These are phyloP conservation scores for Rhizopus microsporus DNA, from an alignment of 371 early-diverging fungal genomes.

Conservation along the genomic window DNA sequence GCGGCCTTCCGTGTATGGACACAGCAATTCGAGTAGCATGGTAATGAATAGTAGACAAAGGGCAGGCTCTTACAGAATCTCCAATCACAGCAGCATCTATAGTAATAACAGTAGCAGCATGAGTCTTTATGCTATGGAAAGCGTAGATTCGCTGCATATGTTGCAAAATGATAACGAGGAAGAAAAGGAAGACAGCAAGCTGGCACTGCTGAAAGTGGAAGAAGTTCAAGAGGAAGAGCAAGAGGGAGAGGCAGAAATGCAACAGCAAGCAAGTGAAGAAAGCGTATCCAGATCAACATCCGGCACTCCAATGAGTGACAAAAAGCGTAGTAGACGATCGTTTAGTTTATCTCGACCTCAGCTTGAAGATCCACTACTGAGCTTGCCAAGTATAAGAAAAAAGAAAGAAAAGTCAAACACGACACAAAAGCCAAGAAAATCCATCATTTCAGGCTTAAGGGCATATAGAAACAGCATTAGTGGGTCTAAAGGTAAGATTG, in stretches of 20 bases:
- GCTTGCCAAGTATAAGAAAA: conserved; percentile 15
- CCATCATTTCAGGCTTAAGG: not conserved
- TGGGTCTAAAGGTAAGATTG: not conserved
- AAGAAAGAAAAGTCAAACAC: conserved; percentile 13
- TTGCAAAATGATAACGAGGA: not conserved
- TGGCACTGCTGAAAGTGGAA: not conserved
- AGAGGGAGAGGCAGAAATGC: conserved; percentile 10
- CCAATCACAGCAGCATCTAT: not conserved
- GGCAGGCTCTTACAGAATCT: not conserved
- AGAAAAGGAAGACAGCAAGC: not conserved
- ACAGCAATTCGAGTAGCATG: not conserved
- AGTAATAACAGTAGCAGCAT: conserved; percentile 9
- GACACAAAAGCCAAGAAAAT: conserved; percentile 2
- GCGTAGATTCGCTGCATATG: conserved; percentile 5
- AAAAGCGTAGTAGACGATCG: conserved; percentile 9
- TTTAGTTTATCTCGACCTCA: conserved; percentile 7
- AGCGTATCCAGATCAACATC: no score
- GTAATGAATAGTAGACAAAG: not conserved
- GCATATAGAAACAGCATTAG: not conserved
- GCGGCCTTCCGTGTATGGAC: not conserved
- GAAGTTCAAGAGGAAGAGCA: not conserved
- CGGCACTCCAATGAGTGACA: not conserved
- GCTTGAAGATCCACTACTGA: conserved; percentile 19
- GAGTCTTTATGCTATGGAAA: conserved; percentile 2
- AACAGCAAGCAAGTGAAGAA: not conserved